Conservation (phyloP, 1,284 basidiomycete genomes). For the Agaricales sp. region DNA sequence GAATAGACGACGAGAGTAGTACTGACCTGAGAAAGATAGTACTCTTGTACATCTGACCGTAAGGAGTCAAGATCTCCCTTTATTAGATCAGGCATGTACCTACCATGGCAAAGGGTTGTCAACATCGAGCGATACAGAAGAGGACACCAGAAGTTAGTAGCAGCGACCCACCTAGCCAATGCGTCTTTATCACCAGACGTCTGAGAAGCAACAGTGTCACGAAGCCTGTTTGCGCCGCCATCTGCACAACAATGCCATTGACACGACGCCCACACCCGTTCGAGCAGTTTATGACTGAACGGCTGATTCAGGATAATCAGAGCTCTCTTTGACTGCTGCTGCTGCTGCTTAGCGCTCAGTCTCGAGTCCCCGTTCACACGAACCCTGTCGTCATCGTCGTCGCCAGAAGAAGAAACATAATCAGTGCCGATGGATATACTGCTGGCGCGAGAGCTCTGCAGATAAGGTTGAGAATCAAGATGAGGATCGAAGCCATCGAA, state of each 20-base stretch:
- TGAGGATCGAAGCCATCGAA: no score
- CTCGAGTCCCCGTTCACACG: background rate
- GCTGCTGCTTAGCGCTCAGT: background rate
- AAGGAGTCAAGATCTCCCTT: slow-evolving; percentile 93
- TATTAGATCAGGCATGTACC: slow-evolving; percentile 76
- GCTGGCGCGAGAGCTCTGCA: no score
- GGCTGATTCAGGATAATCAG: slow-evolving; percentile 88
- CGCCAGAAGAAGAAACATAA: no score
- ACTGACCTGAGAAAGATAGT: slow-evolving; percentile 54
- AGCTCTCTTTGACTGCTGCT: slow-evolving; percentile 24
- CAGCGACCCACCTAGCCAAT: slow-evolving; percentile 2
- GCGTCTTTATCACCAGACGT: slow-evolving; percentile 10
- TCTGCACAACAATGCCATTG: slow-evolving; percentile 77
- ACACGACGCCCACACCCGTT: slow-evolving; percentile 60
- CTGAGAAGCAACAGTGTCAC: slow-evolving; percentile 34
- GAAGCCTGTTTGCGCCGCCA: slow-evolving; percentile 86
- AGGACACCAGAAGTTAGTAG: slow-evolving; percentile 8
- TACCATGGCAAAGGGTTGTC: slow-evolving; percentile 17
- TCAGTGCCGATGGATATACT: no score
- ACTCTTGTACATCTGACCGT: slow-evolving; percentile 59
- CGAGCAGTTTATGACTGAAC: slow-evolving; percentile 55
- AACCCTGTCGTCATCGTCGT: no score
- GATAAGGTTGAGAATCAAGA: no score
- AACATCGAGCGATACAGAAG: background rate
- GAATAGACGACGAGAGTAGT: background rate